Evolutionary conservation across 164 flowering plant species (phyloP).

Genomic region (Liriodendron chinense): DNA sequence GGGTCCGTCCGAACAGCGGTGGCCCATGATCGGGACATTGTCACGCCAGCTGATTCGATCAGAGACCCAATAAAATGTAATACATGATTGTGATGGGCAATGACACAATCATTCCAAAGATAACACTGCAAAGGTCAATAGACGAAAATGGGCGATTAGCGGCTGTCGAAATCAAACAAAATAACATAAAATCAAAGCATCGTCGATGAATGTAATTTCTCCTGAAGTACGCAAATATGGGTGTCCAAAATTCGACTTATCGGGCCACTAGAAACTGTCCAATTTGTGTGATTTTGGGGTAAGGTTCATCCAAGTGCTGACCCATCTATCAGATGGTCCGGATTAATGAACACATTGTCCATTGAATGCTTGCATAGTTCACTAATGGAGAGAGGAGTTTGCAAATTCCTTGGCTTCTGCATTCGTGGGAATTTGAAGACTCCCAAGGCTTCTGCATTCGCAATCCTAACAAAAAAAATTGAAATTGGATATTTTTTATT

Average conservation of each 20-base stretch:
- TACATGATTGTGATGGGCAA: conserved; percentile 24
- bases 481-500: neutral
- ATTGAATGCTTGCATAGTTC: too few species aligned
- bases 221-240: neutral
- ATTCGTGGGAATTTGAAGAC: too few species aligned
- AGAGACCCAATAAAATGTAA: conserved; percentile 21
- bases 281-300: too few species aligned
- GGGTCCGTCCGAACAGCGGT: neutral
- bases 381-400: too few species aligned
- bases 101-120: conserved; percentile 26
- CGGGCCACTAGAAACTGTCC: too few species aligned
- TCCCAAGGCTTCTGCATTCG: too few species aligned
- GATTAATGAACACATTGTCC: too few species aligned
- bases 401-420: too few species aligned
- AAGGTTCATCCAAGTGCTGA: too few species aligned
- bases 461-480: neutral
- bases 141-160: neutral
- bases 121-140: conserved; percentile 18
- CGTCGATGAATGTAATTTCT: neutral
- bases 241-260: too few species aligned
- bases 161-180: neutral
- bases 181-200: neutral
- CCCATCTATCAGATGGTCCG: too few species aligned
- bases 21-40: neutral
- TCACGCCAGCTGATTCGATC: neutral